A percentile compares a stretch with the other conserved stretches of the same genome.
phyloP scores from a whole-genome alignment of 1,284 basidiomycete genomes.

The Fistulina hepatica region DNA sequence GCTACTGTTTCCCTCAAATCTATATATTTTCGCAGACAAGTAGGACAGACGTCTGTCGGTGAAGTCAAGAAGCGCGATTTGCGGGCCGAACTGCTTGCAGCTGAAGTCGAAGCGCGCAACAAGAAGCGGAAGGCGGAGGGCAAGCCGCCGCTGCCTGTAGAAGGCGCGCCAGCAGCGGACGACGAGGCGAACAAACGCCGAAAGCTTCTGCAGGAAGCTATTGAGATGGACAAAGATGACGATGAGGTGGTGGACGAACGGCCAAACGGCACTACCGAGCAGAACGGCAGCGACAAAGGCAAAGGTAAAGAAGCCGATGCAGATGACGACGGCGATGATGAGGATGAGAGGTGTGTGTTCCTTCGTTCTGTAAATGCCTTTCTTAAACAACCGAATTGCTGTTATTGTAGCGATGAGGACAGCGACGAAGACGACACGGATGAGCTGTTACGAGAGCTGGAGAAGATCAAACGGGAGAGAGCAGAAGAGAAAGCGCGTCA shows the following conservation, averaged over 20 bases:
- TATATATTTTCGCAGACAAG: constrained; percentile 43
- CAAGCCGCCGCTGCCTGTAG: constrained; percentile 35
- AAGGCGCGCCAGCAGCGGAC: constrained; percentile 35
- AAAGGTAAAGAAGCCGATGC: constrained; percentile 12
- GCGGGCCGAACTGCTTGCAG: constrained; percentile 67
- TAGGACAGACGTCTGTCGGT: constrained; percentile 66
- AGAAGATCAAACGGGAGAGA: constrained; percentile 90
- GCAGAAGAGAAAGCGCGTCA: constrained; percentile 83
- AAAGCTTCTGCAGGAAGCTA: constrained; percentile 72
- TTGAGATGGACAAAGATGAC: constrained; percentile 79
- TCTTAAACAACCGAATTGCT: not conserved
- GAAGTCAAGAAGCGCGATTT: constrained; percentile 78
- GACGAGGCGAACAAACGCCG: constrained; percentile 66
- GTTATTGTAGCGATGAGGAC: constrained; percentile 28
- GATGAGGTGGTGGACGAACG: constrained; percentile 33
- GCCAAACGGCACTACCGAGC: constrained; percentile 1
- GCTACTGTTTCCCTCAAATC: constrained; percentile 4
- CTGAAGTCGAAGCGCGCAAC: constrained; percentile 74
- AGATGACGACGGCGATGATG: constrained; percentile 27
- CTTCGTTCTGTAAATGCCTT: constrained; percentile 17
- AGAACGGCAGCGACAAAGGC: constrained; percentile 3
- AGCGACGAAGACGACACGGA: constrained; percentile 89
- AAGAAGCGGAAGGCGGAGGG: constrained; percentile 87
- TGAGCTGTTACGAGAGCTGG: constrained; percentile 83
- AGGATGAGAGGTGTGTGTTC: constrained; percentile 37